Evolutionary conservation across 106 monocot genomes (phyloP), one percentile per base, ranked within the genome.

Genomic region (Narthecium ossifragum): DNA sequence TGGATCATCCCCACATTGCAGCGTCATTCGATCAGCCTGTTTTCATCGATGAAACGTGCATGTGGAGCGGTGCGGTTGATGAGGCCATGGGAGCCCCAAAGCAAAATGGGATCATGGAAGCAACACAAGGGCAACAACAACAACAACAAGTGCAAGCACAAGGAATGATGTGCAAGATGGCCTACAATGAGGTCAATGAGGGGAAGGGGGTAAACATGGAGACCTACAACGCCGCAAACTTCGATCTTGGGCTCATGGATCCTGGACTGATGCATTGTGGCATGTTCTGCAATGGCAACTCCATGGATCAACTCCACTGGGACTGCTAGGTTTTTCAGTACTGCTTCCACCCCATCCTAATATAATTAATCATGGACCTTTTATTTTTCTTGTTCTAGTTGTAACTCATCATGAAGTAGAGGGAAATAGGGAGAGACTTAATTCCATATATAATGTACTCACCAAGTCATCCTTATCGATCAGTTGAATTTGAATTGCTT

Each of bases 291-390:
- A 46, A 69, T 47, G 65, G 60, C 14, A 77, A 51, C 64, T 63
- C 80, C 8, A 87, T 92, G 70, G 92, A 88, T 33, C 78, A 81
- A 18, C 59, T 92, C 69, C 80, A 80, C 32, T 92, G 92, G 92
- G 92, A 88, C 34, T 87, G 80, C 53, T 86, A 71, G 60, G 34
- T 65, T n/a, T n/a, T n/a, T n/a, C n/a, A n/a, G n/a, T n/a, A n/a
- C n/a, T n/a, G n/a, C 22, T 50, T 7, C 2, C 18, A 22, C 24
- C 50, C 24, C 47, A 5, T 50, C 50, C 3, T 50, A 8, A 21
- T 50, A 21, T n/a, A n/a, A n/a, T n/a, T n/a, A n/a, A n/a, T n/a
- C n/a, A n/a, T n/a, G n/a, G n/a, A n/a, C n/a, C n/a, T n/a, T n/a
- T n/a, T n/a, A n/a, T n/a, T n/a, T n/a, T n/a, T n/a, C n/a, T n/a